These are phyloP conservation scores for Vishniacozyma victoriae DNA, from an alignment of 768 basidiomycete species.

Conservation along the genomic window DNA sequence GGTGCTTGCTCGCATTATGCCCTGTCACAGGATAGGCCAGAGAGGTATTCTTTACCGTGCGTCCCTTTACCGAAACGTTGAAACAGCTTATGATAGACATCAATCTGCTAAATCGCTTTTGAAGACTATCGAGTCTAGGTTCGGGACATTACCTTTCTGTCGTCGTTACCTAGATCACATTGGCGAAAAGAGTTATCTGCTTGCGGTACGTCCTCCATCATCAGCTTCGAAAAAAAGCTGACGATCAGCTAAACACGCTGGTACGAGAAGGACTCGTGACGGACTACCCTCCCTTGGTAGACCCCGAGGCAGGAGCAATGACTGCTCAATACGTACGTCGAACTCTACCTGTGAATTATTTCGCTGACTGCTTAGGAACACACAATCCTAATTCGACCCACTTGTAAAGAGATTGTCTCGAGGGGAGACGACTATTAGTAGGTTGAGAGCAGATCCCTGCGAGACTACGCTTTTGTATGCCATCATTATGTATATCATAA, in stretches of 20 bases:
- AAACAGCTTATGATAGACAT: conserved; percentile 51
- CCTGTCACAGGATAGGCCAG: conserved; percentile 31
- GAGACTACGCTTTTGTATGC: too few relatives aligned
- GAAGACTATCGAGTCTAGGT: conserved; percentile 81
- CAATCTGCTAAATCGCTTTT: conserved; percentile 79
- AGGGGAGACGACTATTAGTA: conserved; percentile 50
- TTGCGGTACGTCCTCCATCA: conserved; percentile 58
- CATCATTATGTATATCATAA: too few relatives aligned
- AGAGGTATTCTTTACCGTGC: conserved; percentile 56
- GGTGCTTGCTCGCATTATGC: conserved; percentile 95
- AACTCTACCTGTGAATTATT: background rate
- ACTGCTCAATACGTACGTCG: conserved; percentile 65
- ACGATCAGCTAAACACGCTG: conserved; percentile 75
- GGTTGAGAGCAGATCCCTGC: background rate
- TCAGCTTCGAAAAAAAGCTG: background rate
- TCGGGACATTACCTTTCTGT: conserved; percentile 93
- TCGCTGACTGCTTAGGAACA: conserved; percentile 45
- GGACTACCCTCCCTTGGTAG: conserved; percentile 87
- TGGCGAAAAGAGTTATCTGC: conserved; percentile 86
- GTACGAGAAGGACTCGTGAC: conserved; percentile 82
- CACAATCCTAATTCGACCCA: conserved; percentile 51
- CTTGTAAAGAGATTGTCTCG: conserved; percentile 52
- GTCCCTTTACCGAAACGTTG: conserved; percentile 23
- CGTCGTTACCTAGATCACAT: conserved; percentile 86
- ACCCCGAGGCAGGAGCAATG: conserved; percentile 67